These are phyloP conservation scores for Xerocomellus amylosporus DNA, from an alignment of 768 basidiomycete genomes.

Conservation along the genomic window DNA sequence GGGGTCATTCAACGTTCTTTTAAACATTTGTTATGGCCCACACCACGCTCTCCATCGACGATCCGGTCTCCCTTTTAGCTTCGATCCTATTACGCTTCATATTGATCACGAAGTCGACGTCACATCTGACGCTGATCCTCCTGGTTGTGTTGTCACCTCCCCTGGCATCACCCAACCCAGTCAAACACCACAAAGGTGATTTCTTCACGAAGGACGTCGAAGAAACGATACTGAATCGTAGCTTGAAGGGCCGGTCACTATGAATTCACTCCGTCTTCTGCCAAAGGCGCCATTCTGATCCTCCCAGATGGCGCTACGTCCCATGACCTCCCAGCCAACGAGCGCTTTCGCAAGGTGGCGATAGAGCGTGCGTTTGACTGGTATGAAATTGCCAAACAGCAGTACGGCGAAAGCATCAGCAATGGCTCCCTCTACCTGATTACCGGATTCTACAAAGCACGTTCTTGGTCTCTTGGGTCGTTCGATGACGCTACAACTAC, in stretches of 20 bases:
- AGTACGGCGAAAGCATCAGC: constrained; percentile 1
- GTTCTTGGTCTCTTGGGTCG: constrained; percentile 24
- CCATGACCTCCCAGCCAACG: constrained; percentile 9
- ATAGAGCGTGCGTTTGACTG: constrained; percentile 17
- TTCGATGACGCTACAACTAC: background rate
- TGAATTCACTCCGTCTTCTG: background rate
- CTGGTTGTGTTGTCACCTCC: background rate
- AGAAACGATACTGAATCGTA: background rate
- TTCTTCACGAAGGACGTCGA: no score
- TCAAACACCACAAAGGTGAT: background rate
- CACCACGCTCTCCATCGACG: background rate
- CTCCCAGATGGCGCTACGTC: constrained; percentile 28
- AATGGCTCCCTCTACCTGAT: constrained; percentile 17
- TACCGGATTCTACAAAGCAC: constrained; percentile 27
- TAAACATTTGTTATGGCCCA: no score
- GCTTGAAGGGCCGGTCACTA: background rate
- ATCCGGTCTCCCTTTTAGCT: background rate
- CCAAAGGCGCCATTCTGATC: constrained; percentile 29
- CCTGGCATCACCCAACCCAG: background rate
- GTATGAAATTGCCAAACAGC: constrained; percentile 20
- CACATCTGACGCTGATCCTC: background rate
- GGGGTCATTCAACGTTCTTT: no score
- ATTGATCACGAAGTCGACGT: background rate
- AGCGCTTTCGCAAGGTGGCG: constrained; percentile 13
- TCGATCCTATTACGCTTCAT: background rate